These are phyloP conservation scores for Monosporascus sp. DNA, from an alignment of 2,329 filamentous ascomycete genomes.

Conservation along the genomic window DNA sequence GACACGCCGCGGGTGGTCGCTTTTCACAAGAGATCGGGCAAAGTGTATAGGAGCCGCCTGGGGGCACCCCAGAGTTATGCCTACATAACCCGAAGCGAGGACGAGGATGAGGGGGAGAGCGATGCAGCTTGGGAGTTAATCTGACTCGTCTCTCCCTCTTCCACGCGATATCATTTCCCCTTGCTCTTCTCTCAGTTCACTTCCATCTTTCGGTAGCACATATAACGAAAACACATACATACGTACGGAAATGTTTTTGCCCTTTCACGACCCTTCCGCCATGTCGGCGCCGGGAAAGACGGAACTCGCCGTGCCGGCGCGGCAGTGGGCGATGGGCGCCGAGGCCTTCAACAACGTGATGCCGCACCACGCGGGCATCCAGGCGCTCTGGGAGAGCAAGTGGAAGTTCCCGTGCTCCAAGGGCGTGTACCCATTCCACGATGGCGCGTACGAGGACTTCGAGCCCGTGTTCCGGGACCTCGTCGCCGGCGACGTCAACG, in stretches of 20 bases:
- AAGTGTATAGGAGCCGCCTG: conserved; percentile 19
- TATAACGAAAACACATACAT: too few species aligned
- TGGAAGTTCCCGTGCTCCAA: conserved; percentile 63
- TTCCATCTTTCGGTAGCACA: too few species aligned
- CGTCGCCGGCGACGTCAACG: conserved; percentile 54
- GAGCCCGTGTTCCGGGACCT: conserved; percentile 61
- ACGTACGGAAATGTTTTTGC: too few species aligned
- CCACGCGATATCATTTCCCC: background rate
- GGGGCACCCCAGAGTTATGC: conserved; percentile 13
- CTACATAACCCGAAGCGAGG: background rate
- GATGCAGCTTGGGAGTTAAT: background rate
- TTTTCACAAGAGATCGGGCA: conserved; percentile 18
- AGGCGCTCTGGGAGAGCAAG: conserved; percentile 67
- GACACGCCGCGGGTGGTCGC: conserved; percentile 20
- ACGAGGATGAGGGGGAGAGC: background rate
- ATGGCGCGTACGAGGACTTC: conserved; percentile 63
- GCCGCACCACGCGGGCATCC: conserved; percentile 55
- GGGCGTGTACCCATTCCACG: conserved; percentile 70
- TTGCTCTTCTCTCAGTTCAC: too few species aligned
- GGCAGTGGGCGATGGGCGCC: conserved; percentile 38
- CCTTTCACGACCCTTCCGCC: background rate
- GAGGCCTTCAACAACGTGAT: conserved; percentile 37
- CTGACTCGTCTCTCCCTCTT: background rate
- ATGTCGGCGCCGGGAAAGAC: conserved; percentile 25
- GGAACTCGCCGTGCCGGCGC: conserved; percentile 2